Base-by-base conservation (phyloP, 1,284 basidiomycete species). In the Pholiota adiposa region DNA sequence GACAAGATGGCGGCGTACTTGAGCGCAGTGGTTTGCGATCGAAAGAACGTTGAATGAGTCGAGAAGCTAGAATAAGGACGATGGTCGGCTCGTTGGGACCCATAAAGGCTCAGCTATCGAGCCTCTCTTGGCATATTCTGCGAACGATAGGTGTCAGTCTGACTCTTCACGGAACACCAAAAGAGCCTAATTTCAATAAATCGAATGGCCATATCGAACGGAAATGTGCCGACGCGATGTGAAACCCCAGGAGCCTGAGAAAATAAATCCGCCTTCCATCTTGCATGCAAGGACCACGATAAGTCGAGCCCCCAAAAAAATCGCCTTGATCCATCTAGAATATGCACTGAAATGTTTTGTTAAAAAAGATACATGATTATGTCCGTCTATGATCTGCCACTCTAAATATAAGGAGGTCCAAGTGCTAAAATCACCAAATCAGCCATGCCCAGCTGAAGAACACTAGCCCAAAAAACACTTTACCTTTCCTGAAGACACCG, bases 401-500 rank as follows among this genome's bases (percentile, higher is more conserved):
- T 58, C 59, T 72, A 76, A 51, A 77, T 72, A 63, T 77, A 77
- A 12, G 76, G 76, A 23, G 76, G 76, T 4, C 76, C 76, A 33
- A 77, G 69, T 8, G 68, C 76, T 77, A 11, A 58, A 27, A 21
- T 18, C 51, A 16, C 12, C 60, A 27, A 60, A 50, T 14, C n/a
- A 38, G n/a, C 9, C 2, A 27, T 33, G n/a, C n/a, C 4, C 8
- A 12, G 11, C 11, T 11, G 4, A 19, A 4, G 14, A 50, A 43
- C 11, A 25, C 18, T 29, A 43, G n/a, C 12, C 31, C n/a, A 11
- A n/a, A 4, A 23, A 50, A 50, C 40, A 23, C 25, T 12, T 4
- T 59, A 90, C 90, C 83, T 71, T 87, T 80, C 63, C 92, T 85
- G 75, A 95, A 93, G 54, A 90, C 67, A 18, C 82, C 84, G 31